phyloP scores from a whole-genome alignment of 2,329 filamentous ascomycete genomes.

The Neurospora sp. region DNA sequence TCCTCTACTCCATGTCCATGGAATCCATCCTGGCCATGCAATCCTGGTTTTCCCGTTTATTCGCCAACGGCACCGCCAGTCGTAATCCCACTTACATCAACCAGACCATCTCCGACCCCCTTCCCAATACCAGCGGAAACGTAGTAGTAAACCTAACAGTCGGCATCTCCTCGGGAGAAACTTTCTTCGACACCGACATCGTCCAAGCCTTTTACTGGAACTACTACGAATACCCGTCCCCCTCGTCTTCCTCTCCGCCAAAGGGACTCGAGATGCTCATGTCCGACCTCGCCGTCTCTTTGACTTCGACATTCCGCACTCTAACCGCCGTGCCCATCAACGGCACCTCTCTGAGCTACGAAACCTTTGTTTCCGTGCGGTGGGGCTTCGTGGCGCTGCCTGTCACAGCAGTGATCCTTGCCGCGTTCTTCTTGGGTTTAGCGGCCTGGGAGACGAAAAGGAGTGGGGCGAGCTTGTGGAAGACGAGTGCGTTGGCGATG shows the following conservation, averaged over 20 bases:
- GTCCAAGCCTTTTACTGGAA: slow-evolving; percentile 31
- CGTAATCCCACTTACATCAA: slow-evolving; percentile 19
- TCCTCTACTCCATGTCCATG: slow-evolving; percentile 17
- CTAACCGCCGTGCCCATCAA: slow-evolving; percentile 18
- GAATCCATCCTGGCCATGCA: slow-evolving; percentile 23
- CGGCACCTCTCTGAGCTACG: slow-evolving; percentile 19
- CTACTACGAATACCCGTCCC: slow-evolving; percentile 25
- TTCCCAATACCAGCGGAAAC: not conserved
- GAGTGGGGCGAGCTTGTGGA: slow-evolving; percentile 22
- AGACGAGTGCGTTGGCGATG: slow-evolving; percentile 26
- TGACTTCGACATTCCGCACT: slow-evolving; percentile 26
- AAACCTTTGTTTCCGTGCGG: slow-evolving; percentile 26
- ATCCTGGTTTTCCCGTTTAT: slow-evolving; percentile 23
- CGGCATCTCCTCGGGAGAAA: slow-evolving; percentile 23
- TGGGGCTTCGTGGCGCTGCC: slow-evolving; percentile 27
- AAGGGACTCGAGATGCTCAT: slow-evolving; percentile 25
- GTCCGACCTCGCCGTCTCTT: slow-evolving; percentile 24
- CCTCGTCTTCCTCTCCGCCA: not conserved
- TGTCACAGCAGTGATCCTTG: slow-evolving; percentile 21
- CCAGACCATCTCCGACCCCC: slow-evolving; percentile 15
- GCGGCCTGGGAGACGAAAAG: slow-evolving; percentile 19
- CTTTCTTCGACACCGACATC: slow-evolving; percentile 27
- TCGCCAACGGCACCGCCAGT: slow-evolving; percentile 21
- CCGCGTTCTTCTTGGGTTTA: slow-evolving; percentile 21
- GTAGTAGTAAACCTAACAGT: slow-evolving; percentile 25